phyloP scores from a whole-genome alignment of 148 eudicot species.

The Cornus controversa region DNA sequence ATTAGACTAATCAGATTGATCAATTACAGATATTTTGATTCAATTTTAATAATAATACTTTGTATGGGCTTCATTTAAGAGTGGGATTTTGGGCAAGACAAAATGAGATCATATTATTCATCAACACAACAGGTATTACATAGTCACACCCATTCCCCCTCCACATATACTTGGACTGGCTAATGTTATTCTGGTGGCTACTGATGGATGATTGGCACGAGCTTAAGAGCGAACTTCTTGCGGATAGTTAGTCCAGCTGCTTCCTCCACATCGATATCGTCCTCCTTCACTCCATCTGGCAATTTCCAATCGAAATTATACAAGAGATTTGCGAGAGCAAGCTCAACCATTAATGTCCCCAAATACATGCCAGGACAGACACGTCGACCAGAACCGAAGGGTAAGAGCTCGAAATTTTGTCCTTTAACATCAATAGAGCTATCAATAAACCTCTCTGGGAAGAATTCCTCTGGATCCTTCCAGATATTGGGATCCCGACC shows the following conservation, averaged over 20 bases:
- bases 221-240: neutral
- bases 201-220: neutral
- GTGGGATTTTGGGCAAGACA: too few relatives aligned
- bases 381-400: neutral
- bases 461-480: neutral
- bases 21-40: too few relatives aligned
- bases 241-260: neutral
- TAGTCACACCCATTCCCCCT: too few relatives aligned
- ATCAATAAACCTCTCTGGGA: slow-evolving; percentile 4
- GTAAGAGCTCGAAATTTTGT: neutral
- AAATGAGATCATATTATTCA: too few relatives aligned
- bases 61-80: too few relatives aligned
- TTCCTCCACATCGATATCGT: neutral
- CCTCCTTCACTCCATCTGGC: neutral
- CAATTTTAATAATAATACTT: too few relatives aligned
- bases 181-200: neutral
- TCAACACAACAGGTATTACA: too few relatives aligned
- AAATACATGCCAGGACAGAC: neutral
- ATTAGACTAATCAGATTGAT: too few relatives aligned
- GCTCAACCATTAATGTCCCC: neutral
- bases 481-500: neutral
- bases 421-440: slow-evolving; percentile 1
- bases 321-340: neutral
- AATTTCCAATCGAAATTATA: neutral
- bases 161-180: too few relatives aligned